A percentile compares a stretch with the other conserved stretches of the same genome.
phyloP scores from a whole-genome alignment of 1,284 basidiomycete species.

The Tremellales sp. region DNA sequence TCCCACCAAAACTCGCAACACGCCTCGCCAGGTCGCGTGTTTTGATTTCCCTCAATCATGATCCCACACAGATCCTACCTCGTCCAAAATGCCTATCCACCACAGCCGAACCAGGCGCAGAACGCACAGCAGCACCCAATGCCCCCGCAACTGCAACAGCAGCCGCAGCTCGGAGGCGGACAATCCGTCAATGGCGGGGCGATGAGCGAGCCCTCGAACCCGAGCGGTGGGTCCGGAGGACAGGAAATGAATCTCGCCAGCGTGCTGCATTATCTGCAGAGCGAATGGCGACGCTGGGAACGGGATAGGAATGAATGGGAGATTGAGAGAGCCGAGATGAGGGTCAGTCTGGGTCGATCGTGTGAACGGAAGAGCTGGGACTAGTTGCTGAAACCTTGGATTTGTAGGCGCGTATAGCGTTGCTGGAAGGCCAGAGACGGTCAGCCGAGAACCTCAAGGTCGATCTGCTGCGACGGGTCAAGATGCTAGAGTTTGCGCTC shows the following conservation, averaged over 20 bases:
- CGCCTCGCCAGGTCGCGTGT: too few relatives aligned
- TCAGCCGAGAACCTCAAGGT: constrained; percentile 96
- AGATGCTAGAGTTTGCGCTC: constrained; percentile 97
- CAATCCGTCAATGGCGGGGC: constrained; percentile 12
- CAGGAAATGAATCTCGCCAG: constrained; percentile 84
- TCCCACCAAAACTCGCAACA: too few relatives aligned
- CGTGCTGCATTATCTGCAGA: constrained; percentile 95
- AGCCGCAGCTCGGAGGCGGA: neutral
- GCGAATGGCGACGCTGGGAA: constrained; percentile 94
- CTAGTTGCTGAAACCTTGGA: too few relatives aligned
- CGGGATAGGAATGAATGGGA: constrained; percentile 99
- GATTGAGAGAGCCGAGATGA: constrained; percentile 98
- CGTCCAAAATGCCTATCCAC: too few relatives aligned
- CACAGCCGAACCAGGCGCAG: constrained; percentile 17
- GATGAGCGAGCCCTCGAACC: constrained; percentile 31
- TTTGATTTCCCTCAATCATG: too few relatives aligned
- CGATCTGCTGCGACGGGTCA: constrained; percentile 91
- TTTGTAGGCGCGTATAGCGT: constrained; percentile 82
- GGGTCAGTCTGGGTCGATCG: constrained; percentile 60
- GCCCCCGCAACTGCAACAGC: constrained; percentile 13
- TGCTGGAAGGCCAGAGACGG: constrained; percentile 91
- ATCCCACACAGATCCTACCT: too few relatives aligned
- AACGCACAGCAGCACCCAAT: constrained; percentile 14
- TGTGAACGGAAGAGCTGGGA: neutral
- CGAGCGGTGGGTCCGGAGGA: constrained; percentile 17